Evolutionary conservation across 768 basidiomycete genomes (phyloP), one percentile per base, ranked within the genome.

Genomic region (Cubamyces lactineus): DNA sequence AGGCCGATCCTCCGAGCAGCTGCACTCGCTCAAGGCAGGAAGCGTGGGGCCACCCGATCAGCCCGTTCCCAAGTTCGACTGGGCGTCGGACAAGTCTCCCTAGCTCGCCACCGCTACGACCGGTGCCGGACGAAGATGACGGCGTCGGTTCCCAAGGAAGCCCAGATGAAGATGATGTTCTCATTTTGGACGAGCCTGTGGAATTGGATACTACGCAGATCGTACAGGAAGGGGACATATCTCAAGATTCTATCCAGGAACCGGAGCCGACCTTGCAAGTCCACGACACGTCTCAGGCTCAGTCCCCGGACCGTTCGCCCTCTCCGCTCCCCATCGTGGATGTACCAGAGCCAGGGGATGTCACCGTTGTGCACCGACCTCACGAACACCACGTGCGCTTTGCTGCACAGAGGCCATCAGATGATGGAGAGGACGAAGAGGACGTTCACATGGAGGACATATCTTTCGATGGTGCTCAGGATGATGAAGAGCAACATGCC

Each of bases 41-140:
- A 26, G 73, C 77, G 19, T 89, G 89, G 88, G 88, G 89, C 2
- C 78, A 85, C 12, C 89, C 89, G 0, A 80, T 85, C 45, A 91
- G 88, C 55, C 89, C 89, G 0, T 88, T 82, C 70, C 89, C 86
- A 5, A 17, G 53, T 21, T 54, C 49, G 0, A 12, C 49, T 0
- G 59, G 59, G 17, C 8, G 63, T 42, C 38, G 48, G 40, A 43
- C 51, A 41, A 66, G 51, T 15, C 38, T 61, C 1, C 58, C 54
- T 3, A 57, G 50, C 13, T 64, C 63, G 0, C 63, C 63, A 2
- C 53, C 54, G 11, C 39, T 59, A 17, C 47, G 46, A 48, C 52
- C 55, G 3, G 64, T 38, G 19, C 53, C 46, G 45, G 64, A 64
- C 28, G 68, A 70, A 24, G 66, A 66, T 7, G 57, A 15, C 7